Percentiles rank a stretch among this genome's conserved stretches.
These are phyloP conservation scores for Rhodamnia rubescens DNA, from an alignment of 345 rosid genomes.

Conservation along the genomic window DNA sequence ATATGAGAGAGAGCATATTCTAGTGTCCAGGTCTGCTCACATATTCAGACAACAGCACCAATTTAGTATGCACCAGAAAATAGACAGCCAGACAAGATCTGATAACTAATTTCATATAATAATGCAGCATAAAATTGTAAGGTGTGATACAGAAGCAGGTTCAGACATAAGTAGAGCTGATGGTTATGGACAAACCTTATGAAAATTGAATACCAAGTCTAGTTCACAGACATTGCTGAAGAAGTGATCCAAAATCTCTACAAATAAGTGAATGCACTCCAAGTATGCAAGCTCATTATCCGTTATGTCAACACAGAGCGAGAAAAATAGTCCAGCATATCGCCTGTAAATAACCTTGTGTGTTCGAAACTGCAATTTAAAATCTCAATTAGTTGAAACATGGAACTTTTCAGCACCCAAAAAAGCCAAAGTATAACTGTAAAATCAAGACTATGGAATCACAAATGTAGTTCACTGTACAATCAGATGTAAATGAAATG, in stretches of 20 bases:
- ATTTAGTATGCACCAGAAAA: not conserved
- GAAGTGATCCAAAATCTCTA: constrained; percentile 96
- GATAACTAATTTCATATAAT: not conserved
- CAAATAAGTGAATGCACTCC: constrained; percentile 92
- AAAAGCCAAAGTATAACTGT: not conserved
- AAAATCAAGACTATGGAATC: not conserved
- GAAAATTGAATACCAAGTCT: constrained; percentile 91
- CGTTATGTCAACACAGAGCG: constrained; percentile 89
- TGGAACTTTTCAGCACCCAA: not conserved
- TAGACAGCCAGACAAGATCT: not conserved
- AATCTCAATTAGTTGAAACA: not conserved
- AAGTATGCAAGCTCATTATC: constrained; percentile 92
- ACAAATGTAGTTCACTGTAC: not conserved
- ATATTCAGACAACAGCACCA: not conserved
- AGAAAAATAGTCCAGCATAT: constrained; percentile 90
- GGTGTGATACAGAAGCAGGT: not conserved
- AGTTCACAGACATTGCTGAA: constrained; percentile 99
- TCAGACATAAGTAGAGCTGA: not conserved
- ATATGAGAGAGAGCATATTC: not conserved
- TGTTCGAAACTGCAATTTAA: constrained; percentile 64
- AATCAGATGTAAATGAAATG: not conserved
- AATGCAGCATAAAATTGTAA: not conserved
- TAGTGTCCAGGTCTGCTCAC: not conserved
- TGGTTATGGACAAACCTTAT: constrained; percentile 47
- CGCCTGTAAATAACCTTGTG: constrained; percentile 96